These are phyloP conservation scores for Hypoxylon rickii DNA, from an alignment of 495 filamentous ascomycete genomes.

Conservation along the genomic window DNA sequence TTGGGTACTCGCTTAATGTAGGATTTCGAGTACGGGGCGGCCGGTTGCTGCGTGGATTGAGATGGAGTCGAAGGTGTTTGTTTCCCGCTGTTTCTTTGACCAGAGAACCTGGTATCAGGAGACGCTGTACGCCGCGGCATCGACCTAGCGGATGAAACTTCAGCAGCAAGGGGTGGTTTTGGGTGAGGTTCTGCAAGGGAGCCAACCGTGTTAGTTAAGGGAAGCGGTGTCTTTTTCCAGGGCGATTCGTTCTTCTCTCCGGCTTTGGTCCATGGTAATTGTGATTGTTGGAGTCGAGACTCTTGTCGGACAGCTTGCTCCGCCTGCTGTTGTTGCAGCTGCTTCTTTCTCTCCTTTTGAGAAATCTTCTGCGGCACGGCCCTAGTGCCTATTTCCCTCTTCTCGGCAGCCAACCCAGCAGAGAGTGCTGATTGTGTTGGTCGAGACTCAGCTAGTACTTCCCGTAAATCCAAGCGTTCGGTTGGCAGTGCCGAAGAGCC, in stretches of 20 bases:
- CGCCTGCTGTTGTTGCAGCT: slow-evolving; percentile 71
- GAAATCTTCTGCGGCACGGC: slow-evolving; percentile 63
- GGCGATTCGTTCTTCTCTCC: slow-evolving; percentile 60
- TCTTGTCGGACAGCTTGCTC: slow-evolving; percentile 60
- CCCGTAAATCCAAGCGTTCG: slow-evolving; percentile 74
- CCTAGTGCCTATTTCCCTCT: slow-evolving; percentile 44
- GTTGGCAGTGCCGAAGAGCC: slow-evolving; percentile 56
- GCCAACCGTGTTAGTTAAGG: too few relatives aligned
- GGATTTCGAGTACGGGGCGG: slow-evolving; percentile 56
- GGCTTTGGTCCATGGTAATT: slow-evolving; percentile 43
- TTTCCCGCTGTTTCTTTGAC: slow-evolving; percentile 41
- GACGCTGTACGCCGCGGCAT: slow-evolving; percentile 54
- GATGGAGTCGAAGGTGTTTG: slow-evolving; percentile 15
- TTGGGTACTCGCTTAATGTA: slow-evolving; percentile 51
- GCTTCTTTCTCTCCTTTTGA: slow-evolving; percentile 88
- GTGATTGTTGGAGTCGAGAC: slow-evolving; percentile 44
- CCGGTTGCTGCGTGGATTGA: slow-evolving; percentile 23
- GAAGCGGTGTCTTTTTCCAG: slow-evolving; percentile 65
- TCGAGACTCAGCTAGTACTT: slow-evolving; percentile 82
- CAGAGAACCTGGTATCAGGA: slow-evolving; percentile 60
- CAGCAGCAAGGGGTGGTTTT: slow-evolving; percentile 47
- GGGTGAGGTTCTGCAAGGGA: slow-evolving; percentile 48
- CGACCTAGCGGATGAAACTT: slow-evolving; percentile 30
- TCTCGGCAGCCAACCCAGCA: slow-evolving; percentile 65
- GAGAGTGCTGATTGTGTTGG: slow-evolving; percentile 70